These are phyloP conservation scores for Gnaphalium uliginosum DNA, from an alignment of 129 eudicot genomes.

Conservation along the genomic window DNA sequence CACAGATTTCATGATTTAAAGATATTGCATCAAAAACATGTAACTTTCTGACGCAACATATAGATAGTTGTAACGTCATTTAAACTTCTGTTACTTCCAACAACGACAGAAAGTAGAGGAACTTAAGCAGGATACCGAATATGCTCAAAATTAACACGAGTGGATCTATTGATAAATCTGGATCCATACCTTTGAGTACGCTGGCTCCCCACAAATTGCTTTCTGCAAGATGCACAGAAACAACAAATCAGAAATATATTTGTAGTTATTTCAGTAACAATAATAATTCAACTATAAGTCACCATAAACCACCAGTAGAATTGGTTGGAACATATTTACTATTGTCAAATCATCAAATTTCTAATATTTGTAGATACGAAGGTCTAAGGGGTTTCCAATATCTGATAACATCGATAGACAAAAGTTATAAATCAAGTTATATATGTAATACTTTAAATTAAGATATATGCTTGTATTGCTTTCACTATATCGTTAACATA, in stretches of 20 bases:
- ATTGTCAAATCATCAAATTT: background rate
- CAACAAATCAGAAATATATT: constrained; percentile 7
- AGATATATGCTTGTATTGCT: background rate
- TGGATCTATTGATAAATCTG: background rate
- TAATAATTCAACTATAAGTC: background rate
- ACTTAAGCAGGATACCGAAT: background rate
- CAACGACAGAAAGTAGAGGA: background rate
- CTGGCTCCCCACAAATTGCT: constrained; percentile 42
- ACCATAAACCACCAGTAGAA: background rate
- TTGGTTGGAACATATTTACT: background rate
- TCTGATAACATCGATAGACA: background rate
- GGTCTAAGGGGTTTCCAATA: background rate
- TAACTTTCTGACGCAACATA: background rate
- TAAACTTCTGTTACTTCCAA: background rate
- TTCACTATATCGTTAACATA: background rate
- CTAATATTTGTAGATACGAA: background rate
- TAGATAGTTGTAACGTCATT: background rate
- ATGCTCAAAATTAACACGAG: constrained; percentile 12
- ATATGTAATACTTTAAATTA: background rate
- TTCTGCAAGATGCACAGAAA: constrained; percentile 37
- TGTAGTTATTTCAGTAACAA: background rate
- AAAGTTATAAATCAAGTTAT: background rate
- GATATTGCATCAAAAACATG: background rate
- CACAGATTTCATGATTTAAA: background rate
- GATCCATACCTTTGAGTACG: constrained; percentile 35